Base-by-base conservation (phyloP, 345 rosid genomes). In the Lagerstroemia speciosa region DNA sequence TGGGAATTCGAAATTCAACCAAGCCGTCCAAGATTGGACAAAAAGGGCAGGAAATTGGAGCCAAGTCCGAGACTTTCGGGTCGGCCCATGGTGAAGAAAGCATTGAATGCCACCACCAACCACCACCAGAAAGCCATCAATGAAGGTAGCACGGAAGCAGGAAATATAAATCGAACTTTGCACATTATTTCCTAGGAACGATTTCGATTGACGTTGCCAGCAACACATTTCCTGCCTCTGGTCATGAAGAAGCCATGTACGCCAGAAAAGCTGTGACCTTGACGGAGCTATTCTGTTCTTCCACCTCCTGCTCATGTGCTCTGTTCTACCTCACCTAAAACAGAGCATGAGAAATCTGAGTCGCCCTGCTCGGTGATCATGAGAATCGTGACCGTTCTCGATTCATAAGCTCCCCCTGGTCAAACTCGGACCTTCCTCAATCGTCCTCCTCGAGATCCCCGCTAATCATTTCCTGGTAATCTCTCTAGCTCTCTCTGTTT, bases 51-150 rank as follows among this genome's bases (percentile, higher is more conserved):
- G 11, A 15, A 58, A 58, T 1, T n/a, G 5, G 63, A 30, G 6
- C 55, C 4, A 11, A 1, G 33, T 4, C 14, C 7, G 16, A 30
- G 4, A 29, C 14, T n/a, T n/a, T 6, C 30, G 34, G 63, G 61
- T 55, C 34, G 63, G 63, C 11, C 33, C 63, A 58, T 58, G 34
- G 29, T 6, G 63, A 30, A 27, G 63, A 58, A 58, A 58, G 70
- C 70, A 67, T 67, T 67, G 40, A 67, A 50, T 67, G 63, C 45
- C 70, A 26, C 15, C 30, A 67, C 62, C 62, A 55, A 67, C 57
- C 37, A 8, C 63, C 63, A 55, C 27, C 46, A 27, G 61, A 60
- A 9, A 52, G 22, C 70, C 70, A 67, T 67, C 70, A 67, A 67
- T 67, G 70, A 22, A 22, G 45, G 26, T 7, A 34, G 20, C 20